These are phyloP conservation scores for Galerina marginata DNA, from an alignment of 768 basidiomycete species.

Conservation along the genomic window DNA sequence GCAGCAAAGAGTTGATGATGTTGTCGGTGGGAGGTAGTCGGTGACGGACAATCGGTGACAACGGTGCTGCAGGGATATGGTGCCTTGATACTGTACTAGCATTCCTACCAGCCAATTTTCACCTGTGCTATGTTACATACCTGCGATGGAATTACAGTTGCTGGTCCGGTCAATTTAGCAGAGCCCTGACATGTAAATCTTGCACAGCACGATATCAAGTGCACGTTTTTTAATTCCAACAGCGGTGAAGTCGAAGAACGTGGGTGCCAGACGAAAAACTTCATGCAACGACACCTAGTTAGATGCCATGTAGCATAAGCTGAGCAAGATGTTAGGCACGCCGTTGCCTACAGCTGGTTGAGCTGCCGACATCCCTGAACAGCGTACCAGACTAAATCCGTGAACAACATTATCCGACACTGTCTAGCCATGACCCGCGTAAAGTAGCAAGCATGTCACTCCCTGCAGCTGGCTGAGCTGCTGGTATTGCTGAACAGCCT, in stretches of 20 bases:
- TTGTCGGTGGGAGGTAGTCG: conserved; percentile 7
- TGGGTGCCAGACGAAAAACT: background rate
- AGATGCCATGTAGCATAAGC: background rate
- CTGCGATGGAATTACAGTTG: background rate
- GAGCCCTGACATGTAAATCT: background rate
- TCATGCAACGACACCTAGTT: background rate
- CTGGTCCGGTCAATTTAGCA: background rate
- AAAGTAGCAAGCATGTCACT: no score
- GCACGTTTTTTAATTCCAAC: background rate
- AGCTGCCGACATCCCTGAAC: background rate
- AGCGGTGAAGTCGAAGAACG: background rate
- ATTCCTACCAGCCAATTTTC: background rate
- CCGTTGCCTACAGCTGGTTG: background rate
- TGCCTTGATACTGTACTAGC: background rate
- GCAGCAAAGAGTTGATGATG: conserved; percentile 16
- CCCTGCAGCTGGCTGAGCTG: no score
- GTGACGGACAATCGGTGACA: background rate
- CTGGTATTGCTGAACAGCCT: no score
- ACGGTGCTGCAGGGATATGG: no score
- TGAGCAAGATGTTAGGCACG: background rate
- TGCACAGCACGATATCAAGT: background rate
- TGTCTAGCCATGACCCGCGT: no score
- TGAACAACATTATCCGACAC: background rate
- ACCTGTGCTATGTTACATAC: background rate
- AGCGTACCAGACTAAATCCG: background rate